Percentiles rank a stretch among this genome's conserved stretches.
Evolutionary conservation across 345 rosid species (phyloP).

Genomic region (Sonneratia alba): DNA sequence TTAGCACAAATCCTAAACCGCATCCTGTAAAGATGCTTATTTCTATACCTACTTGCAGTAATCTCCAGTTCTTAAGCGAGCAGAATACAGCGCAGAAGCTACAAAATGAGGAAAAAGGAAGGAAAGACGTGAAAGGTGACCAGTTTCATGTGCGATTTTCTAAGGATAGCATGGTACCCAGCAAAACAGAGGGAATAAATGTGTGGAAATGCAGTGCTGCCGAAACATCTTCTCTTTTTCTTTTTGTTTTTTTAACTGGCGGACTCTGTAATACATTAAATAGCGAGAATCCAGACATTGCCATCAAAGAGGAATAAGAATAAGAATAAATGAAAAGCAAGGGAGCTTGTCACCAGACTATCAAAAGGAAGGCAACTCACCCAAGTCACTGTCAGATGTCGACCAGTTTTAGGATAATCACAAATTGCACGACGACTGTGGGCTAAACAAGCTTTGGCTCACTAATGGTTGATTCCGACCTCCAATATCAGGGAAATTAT

Average conservation of each 20-base stretch:
- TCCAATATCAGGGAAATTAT: neutral
- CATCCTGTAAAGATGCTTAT: neutral
- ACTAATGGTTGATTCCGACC: neutral
- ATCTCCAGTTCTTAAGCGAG: neutral
- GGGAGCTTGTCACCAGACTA: neutral
- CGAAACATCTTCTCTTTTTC: neutral
- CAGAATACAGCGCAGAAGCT: neutral
- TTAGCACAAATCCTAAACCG: neutral
- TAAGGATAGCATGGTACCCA: neutral
- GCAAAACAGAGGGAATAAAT: neutral
- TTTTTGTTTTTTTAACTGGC: neutral
- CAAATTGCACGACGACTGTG: neutral
- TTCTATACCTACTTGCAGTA: neutral
- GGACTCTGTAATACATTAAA: neutral
- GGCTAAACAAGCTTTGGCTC: neutral
- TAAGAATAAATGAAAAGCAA: conserved; percentile 1
- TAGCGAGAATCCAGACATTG: neutral
- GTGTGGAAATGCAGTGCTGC: conserved; percentile 1
- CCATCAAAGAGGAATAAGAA: neutral
- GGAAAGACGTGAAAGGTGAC: neutral
- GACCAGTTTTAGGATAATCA: neutral
- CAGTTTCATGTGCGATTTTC: neutral
- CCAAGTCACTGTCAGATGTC: neutral
- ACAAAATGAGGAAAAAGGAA: neutral
- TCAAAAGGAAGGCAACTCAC: neutral